Base-by-base conservation (phyloP, 148 eudicot species). In the Dianthus caryophyllus region DNA sequence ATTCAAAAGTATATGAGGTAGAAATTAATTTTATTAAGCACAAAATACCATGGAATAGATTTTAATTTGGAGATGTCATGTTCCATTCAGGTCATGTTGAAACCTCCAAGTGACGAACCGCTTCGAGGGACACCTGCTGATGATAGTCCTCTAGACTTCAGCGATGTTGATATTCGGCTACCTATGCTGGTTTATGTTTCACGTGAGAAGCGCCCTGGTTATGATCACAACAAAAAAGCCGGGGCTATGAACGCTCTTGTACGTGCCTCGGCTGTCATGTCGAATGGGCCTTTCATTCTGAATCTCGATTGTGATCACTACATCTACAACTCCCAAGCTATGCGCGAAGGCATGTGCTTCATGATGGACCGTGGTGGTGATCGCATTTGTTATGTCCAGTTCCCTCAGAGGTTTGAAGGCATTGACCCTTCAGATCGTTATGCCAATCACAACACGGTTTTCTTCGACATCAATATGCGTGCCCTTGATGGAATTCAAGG, bases 361-460 rank as follows among this genome's bases (percentile, higher is more conserved):
- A 93, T 93, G 98, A 84, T 93, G 96, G 98, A 89, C 73, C 86
- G 96, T 2, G 91, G 98, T 24, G 98, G 98, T 0, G 96, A 93
- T 64, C 98, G 98, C 38, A 38, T 93, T 36, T 87, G 95, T 55
- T 93, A 87, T 10, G 87, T 93, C 30, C 98, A 93, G 78, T 93
- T 93, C 65, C 98, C 98, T 55, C 98, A 93, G 47, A 73, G 97
- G 71, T 92, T 92, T 20, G 97, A 92, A 74, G 97, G 97, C 21
- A 87, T 92, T 3, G 98, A 92, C 62, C 96, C 98, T 0, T 93
- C 98, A 20, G 98, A 93, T 68, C 91, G 98, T 16, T 93, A 93
- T 47, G 98, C 98, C 51, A 93, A 93, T 77, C 90, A 83, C 78
- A 93, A 93, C 70, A 93, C 96, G 0, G 94, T 92, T 44, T 92